Percentiles rank a stretch among this genome's conserved stretches.
These are phyloP conservation scores for Fusarium guadeloupense DNA, from an alignment of 2,329 filamentous ascomycete species.

Conservation along the genomic window DNA sequence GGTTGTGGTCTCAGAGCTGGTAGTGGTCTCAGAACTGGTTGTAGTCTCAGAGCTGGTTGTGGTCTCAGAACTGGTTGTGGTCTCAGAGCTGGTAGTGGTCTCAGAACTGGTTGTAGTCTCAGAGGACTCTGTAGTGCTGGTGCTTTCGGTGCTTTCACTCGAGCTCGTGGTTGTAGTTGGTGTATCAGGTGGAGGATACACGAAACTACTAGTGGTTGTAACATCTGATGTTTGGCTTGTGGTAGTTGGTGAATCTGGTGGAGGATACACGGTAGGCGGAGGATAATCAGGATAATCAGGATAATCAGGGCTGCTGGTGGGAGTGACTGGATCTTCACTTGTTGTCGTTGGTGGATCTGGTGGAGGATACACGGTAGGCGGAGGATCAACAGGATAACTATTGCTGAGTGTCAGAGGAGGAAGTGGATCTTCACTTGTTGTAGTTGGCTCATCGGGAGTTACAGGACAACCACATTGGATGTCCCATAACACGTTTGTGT, in stretches of 20 bases:
- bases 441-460: background rate
- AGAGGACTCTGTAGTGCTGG: background rate
- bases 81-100: no score
- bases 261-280: background rate
- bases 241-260: background rate
- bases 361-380: background rate
- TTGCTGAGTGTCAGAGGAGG: background rate
- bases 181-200: background rate
- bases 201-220: background rate
- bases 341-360: slow-evolving; percentile 2
- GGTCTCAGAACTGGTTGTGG: background rate
- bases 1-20: no score
- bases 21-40: background rate
- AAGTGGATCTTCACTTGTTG: background rate
- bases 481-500: slow-evolving; percentile 12
- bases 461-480: slow-evolving; percentile 11
- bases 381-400: no score
- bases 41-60: background rate
- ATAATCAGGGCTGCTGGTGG: no score
- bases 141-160: background rate
- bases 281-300: no score
- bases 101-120: background rate
- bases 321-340: background rate
- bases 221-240: background rate
- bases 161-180: background rate